A percentile compares a stretch with the other conserved stretches of the same genome.
Conservation (phyloP, 495 filamentous ascomycete genomes). For the Staphylotrichum longicolle region DNA sequence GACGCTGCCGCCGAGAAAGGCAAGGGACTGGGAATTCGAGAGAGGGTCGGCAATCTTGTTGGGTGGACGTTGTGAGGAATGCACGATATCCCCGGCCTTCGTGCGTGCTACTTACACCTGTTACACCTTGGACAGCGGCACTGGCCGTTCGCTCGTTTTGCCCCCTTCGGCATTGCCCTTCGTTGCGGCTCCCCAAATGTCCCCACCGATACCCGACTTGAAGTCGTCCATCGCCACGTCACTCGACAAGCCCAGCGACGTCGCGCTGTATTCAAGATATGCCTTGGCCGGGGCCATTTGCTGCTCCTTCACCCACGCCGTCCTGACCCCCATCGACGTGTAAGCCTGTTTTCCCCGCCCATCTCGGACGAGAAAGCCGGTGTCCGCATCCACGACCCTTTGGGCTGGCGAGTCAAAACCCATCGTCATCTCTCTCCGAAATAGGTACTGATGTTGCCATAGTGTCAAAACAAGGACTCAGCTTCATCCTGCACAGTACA, state of each 20-base stretch:
- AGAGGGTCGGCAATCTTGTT: background rate
- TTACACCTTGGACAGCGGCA: slow-evolving; percentile 3
- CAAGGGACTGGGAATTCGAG: background rate
- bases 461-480: slow-evolving; percentile 77
- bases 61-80: slow-evolving; percentile 1
- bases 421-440: slow-evolving; percentile 3
- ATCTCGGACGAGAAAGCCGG: too few relatives aligned
- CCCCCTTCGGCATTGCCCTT: background rate
- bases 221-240: background rate
- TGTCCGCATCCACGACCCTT: slow-evolving; percentile 7
- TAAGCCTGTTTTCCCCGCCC: too few relatives aligned
- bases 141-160: background rate
- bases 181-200: background rate
- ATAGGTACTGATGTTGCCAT: background rate
- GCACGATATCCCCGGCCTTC: background rate
- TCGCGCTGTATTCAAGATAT: slow-evolving; percentile 52
- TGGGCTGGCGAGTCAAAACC: slow-evolving; percentile 9
- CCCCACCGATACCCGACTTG: background rate
- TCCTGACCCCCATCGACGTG: slow-evolving; percentile 83
- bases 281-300: slow-evolving; percentile 80
- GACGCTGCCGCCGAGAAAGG: background rate
- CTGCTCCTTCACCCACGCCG: slow-evolving; percentile 81
- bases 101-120: background rate
- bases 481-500: slow-evolving; percentile 68
- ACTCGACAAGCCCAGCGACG: background rate